phyloP scores from a whole-genome alignment of 768 basidiomycete species.

The Cystobasidium ongulense region DNA sequence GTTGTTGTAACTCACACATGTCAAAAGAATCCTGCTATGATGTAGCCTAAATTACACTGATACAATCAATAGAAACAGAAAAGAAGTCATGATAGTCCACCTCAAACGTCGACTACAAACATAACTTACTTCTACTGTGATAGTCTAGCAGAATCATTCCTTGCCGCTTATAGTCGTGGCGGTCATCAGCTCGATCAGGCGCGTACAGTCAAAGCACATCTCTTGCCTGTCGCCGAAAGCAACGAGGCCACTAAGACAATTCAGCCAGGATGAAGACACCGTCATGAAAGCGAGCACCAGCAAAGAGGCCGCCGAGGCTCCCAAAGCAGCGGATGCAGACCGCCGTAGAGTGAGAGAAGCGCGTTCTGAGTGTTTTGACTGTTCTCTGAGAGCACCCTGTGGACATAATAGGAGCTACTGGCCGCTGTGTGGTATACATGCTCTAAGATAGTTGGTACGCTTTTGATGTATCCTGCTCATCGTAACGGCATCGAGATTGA shows the following conservation, averaged over 20 bases:
- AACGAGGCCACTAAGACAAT: background rate
- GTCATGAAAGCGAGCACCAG: background rate
- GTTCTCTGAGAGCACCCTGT: background rate
- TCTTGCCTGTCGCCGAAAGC: background rate
- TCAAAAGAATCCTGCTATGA: background rate
- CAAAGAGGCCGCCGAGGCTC: background rate
- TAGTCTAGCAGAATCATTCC: too few species aligned
- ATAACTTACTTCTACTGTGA: too few species aligned
- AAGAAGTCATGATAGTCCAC: too few species aligned
- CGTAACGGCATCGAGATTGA: background rate
- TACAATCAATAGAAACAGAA: too few species aligned
- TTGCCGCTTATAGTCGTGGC: too few species aligned
- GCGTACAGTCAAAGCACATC: too few species aligned
- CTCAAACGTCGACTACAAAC: too few species aligned
- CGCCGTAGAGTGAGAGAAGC: background rate
- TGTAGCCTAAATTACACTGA: background rate
- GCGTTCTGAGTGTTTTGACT: background rate
- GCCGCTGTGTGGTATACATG: conserved; percentile 20
- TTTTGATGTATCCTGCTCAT: background rate
- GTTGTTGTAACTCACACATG: background rate
- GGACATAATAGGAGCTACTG: conserved; percentile 14
- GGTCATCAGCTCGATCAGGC: too few species aligned
- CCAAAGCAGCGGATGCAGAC: background rate
- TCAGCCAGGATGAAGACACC: background rate
- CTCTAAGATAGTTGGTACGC: conserved; percentile 21